Evolutionary conservation across 805 yeast species (phyloP), one percentile per base, ranked within the genome.

Genomic region (Kluyveromyces wickerhamii): DNA sequence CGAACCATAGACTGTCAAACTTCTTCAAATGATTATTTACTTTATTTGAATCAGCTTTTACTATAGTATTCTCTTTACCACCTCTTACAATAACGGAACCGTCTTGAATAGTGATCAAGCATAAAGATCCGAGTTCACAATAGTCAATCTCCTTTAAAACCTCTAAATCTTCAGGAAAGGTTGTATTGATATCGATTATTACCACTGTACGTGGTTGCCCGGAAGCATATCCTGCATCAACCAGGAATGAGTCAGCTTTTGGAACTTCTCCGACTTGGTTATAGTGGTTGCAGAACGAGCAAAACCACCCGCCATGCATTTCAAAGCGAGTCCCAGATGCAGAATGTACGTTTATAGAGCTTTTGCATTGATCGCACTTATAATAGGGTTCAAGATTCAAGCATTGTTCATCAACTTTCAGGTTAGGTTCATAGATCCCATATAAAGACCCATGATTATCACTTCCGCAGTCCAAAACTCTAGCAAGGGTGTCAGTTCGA

Each of bases 251-350:
- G 10, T 21, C 16, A 2, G 36, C 10, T 4, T 18, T 11, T 8
- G 42, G 36, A n/a, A 32, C 32, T 7, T 39, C 35, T 13, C 31
- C 16, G 17, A 37, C 19, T 7, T 30, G 24, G 33, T 44, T 44
- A 29, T 38, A 35, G 11, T 29, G 9, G 13, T 44, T 25, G 27
- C 48, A 44, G 24, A 44, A 42, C 7, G 36, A 25, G 19, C 48
- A 44, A 13, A 37, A 35, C 48, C 48, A 44, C 12, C 35, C 25
- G 7, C 9, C n/a, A 18, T 23, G 21, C 12, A 7, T 19, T 9
- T 13, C 35, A 9, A n/a, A 15, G 15, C 27, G 16, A 4, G 35
- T 30, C 9, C 36, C 31, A n/a, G 29, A 23, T 13, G 31, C 16
- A 12, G 33, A 39, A 21, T 10, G 8, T 8, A 20, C 8, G n/a